Base-by-base conservation (phyloP, 495 filamentous ascomycete genomes). In the Podospora fimiseda region DNA sequence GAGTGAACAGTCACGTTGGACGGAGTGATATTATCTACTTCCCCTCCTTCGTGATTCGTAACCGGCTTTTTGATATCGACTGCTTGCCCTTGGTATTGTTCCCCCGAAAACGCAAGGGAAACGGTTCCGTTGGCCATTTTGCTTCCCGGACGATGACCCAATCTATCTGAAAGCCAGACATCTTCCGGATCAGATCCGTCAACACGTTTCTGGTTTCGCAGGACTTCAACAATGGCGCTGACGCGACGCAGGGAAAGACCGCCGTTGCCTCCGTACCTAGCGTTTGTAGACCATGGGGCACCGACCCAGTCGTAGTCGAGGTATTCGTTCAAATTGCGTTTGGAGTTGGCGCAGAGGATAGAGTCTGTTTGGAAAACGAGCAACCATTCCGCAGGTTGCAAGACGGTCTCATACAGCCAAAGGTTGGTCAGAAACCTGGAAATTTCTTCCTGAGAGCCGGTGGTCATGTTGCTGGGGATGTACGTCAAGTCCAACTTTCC, bases 231-330 rank as follows among this genome's bases (percentile, higher is more conserved):
- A 19, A 79, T 75, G 41, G 65, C 64, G 52, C 66, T 70, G 16
- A 78, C 71, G n/a, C 72, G 59, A 38, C 75, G 60, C 21, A 79
- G 57, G 2, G 70, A 74, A 6, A 79, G 57, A 13, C 75, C 76
- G 15, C 76, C 75, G 48, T 79, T 79, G 2, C 76, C 76, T 42
- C 75, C 75, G 51, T 64, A 76, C 0, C 60, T 53, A 3, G 61
- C 65, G 43, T 57, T 58, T 1, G 67, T 65, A 51, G 69, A 69
- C 75, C 75, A 78, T 0, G 76, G 76, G 5, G 76, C 75, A 11
- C 75, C 76, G 27, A 77, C 73, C 74, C 74, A 79, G 60, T 79
- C 75, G 53, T 73, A 79, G 1, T 73, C 66, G 1, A 79, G 51
- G 57, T 63, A 79, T 27, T 75, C 69, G 53, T 79, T 75, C 36